Percentiles rank a stretch among this genome's conserved stretches.
Conservation (phyloP, 768 basidiomycete species). For the Mrakia blollopis region DNA sequence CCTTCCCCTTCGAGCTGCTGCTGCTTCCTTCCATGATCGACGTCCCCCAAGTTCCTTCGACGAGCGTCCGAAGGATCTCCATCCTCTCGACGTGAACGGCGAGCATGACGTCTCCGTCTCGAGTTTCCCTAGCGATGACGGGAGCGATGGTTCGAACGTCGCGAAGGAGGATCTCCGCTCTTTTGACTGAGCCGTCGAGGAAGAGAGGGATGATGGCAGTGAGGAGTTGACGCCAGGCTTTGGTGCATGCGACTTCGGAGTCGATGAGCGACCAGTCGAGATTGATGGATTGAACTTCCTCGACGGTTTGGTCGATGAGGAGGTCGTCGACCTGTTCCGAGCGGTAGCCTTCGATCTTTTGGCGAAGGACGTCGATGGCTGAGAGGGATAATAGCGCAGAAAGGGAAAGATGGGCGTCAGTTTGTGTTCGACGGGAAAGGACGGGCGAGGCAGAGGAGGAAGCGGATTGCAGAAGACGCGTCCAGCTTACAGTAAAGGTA, state of each 20-base stretch:
- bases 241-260: constrained; percentile 65
- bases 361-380: constrained; percentile 22
- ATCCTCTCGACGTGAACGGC: constrained; percentile 71
- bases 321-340: constrained; percentile 51
- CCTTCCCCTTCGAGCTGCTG: neutral
- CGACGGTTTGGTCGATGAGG: constrained; percentile 50
- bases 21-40: constrained; percentile 45
- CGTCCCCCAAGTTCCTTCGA: constrained; percentile 73
- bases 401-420: neutral
- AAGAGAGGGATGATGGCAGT: constrained; percentile 4
- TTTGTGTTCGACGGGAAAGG: neutral
- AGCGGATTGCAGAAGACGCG: neutral
- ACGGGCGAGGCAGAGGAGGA: neutral
- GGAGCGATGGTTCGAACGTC: constrained; percentile 13
- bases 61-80: constrained; percentile 63
- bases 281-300: constrained; percentile 67
- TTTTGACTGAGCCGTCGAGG: constrained; percentile 8
- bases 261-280: constrained; percentile 81
- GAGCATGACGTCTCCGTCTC: constrained; percentile 78
- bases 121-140: constrained; percentile 58
- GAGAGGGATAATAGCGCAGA: neutral
- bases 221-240: constrained; percentile 72
- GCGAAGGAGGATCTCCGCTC: constrained; percentile 18
- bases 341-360: constrained; percentile 23
- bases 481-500: constrained; percentile 63